These are phyloP conservation scores for Dipteronia sinensis DNA, from an alignment of 345 rosid species.

Conservation along the genomic window DNA sequence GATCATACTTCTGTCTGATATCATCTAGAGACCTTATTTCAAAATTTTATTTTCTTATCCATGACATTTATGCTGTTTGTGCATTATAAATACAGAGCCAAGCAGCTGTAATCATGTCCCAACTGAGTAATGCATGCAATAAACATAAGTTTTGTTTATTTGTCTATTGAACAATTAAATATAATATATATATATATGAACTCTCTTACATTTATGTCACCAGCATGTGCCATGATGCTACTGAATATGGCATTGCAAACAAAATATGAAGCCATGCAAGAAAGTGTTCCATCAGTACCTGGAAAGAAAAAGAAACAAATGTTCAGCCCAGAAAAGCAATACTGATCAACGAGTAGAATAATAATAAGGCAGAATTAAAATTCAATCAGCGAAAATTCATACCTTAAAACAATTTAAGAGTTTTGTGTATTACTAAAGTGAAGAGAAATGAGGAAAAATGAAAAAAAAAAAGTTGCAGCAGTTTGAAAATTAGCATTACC, in stretches of 20 bases:
- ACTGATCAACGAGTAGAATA: not conserved
- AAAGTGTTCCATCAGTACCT: slow-evolving; percentile 94
- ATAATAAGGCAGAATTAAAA: not conserved
- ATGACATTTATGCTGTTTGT: not conserved
- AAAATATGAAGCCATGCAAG: slow-evolving; percentile 95
- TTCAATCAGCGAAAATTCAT: not conserved
- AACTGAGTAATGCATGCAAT: not conserved
- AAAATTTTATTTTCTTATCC: not conserved
- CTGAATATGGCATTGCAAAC: slow-evolving; percentile 85
- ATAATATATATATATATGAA: not conserved
- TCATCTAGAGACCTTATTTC: not conserved
- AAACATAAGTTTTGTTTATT: not conserved
- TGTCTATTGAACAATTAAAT: not conserved
- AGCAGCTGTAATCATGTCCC: not conserved
- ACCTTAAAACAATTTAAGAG: not conserved
- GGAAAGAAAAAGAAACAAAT: slow-evolving; percentile 28
- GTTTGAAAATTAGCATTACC: slow-evolving; percentile 46
- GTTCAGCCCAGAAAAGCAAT: slow-evolving; percentile 11
- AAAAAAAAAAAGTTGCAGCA: not conserved
- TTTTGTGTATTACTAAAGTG: not conserved
- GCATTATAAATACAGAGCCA: not conserved
- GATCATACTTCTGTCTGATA: not conserved
- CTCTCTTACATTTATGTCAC: slow-evolving; percentile 70
- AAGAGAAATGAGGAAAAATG: not conserved
- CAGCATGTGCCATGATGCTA: slow-evolving; percentile 63